Base-by-base conservation (phyloP, 2,329 filamentous ascomycete species). In the Pyrenophora teres region DNA sequence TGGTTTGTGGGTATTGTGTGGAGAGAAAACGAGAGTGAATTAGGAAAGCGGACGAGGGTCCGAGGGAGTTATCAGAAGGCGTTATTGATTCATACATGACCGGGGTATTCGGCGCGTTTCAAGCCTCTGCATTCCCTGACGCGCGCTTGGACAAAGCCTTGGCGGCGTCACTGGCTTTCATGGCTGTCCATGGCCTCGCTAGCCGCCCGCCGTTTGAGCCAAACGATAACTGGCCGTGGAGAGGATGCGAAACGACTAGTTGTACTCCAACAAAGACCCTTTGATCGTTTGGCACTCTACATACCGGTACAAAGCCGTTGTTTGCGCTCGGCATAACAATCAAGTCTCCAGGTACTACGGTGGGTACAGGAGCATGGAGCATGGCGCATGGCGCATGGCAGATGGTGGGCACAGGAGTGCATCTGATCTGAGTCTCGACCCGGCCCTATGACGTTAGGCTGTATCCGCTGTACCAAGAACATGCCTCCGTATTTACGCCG, bases 101-200 rank as follows among this genome's bases (percentile, higher is more conserved):
- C 41, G 21, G 46, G 46, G 31, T 47, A 32, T 39, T 33, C 44
- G 38, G 52, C 52, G 52, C 55, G 52, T 57, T 55, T 57, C 51
- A 57, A 43, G 47, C 47, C 49, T 55, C 5, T 46, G 44, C 38
- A 41, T 54, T 57, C 47, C 54, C 43, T 57, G 54, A 44, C 50
- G 41, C 46, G 51, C 47, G 44, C 16, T 39, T 35, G 32, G 33
- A 33, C 37, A 35, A 19, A 30, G 41, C 35, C 54, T 56, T 57
- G 54, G 54, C 54, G 31, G 37, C 54, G 52, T 57, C 54, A 57
- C 47, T 49, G 44, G 54, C 54, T 44, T 16, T 33, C 23, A 21
- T 23, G 37, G 27, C 25, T 27, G 35, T 19, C 21, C 41, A 46
- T 19, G 35, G 32, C 19, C 23, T 44, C 13, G 50, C 38, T 43